A percentile compares a stretch with the other conserved stretches of the same genome.
Evolutionary conservation across 495 filamentous ascomycete genomes (phyloP).

Genomic region (Cairneyella variabilis): DNA sequence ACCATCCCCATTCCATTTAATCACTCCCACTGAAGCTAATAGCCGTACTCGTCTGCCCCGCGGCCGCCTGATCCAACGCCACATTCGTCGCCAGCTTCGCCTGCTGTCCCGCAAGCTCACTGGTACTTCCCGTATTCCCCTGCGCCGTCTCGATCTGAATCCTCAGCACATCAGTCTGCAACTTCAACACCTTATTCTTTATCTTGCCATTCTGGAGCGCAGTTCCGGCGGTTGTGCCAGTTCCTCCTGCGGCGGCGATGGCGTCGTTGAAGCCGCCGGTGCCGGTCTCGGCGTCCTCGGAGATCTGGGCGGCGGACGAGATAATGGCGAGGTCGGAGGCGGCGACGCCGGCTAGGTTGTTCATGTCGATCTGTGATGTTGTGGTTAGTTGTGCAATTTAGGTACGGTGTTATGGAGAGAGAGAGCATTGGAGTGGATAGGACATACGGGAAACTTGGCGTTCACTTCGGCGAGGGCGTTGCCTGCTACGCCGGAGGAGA

Average conservation of each 20-base stretch:
- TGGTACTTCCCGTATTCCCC: slow-evolving; percentile 12
- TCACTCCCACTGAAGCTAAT: slow-evolving; percentile 2
- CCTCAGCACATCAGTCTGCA: slow-evolving; percentile 29
- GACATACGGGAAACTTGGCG: slow-evolving; percentile 40
- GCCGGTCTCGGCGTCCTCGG: slow-evolving; percentile 36
- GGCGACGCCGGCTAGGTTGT: slow-evolving; percentile 33
- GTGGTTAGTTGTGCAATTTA: too few species aligned
- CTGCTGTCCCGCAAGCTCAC: slow-evolving; percentile 27
- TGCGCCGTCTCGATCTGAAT: slow-evolving; percentile 19
- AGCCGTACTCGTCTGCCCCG: slow-evolving; percentile 10
- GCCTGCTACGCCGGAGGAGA: slow-evolving; percentile 39
- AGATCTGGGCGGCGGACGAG: slow-evolving; percentile 32
- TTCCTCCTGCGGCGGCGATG: slow-evolving; percentile 25
- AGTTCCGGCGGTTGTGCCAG: slow-evolving; percentile 17
- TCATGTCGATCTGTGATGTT: slow-evolving; percentile 33
- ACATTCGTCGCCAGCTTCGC: slow-evolving; percentile 43
- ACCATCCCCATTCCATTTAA: too few species aligned
- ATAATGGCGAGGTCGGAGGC: slow-evolving; percentile 36
- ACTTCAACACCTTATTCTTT: slow-evolving; percentile 51
- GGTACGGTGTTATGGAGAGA: slow-evolving; percentile 3
- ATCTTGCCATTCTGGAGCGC: slow-evolving; percentile 43
- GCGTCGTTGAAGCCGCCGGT: slow-evolving; percentile 22
- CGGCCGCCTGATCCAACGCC: slow-evolving; percentile 11
- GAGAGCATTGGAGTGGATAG: background rate
- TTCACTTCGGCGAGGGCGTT: slow-evolving; percentile 40